Base-by-base conservation (phyloP, 148 eudicot genomes). In the Tetragonia tetragonoides region DNA sequence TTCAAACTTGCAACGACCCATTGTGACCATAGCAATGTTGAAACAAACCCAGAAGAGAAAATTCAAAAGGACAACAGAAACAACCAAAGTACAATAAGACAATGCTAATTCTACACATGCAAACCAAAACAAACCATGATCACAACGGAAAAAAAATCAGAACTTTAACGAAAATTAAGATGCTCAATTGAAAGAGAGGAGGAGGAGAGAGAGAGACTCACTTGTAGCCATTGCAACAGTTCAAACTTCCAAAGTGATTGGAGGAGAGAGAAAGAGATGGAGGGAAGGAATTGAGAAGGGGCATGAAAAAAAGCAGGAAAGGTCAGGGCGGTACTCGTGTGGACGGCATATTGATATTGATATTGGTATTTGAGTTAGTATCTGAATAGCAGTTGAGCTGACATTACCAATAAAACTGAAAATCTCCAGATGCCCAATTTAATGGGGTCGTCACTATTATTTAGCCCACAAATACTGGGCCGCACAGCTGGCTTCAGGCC, bases 151-250 rank as follows among this genome's bases (percentile, higher is more conserved):
- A 44, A 49, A 49, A 49, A 2, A 8, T 7, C 53, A 49, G 53
- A 49, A 49, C 53, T 49, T 49, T 53, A n/a, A 16, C 0, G 59
- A 51, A 68, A 16, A 34, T 78, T 34, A 57, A 18, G 53, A 9
- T 5, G 12, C 21, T 38, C 11, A 66, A 49, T 7, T 11, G 41
- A 39, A 16, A 24, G 66, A 59, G 21, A 37, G 5, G 54, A 73
- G 5, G 54, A 73, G 41, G 20, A 37, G 44, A 67, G 37, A 63
- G 64, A 24, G 20, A 70, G 6, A 81, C 71, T 73, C 60, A 82
- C 84, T 73, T 67, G 84, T 66, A 82, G 81, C 73, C 84, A 82
- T 82, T 64, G 81, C 7, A 46, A 23, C 12, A 56, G 37, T 34
- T n/a, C 3, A 65, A 69, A 39, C 38, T 17, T 34, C 15, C 3